A percentile compares a stretch with the other conserved stretches of the same genome.
phyloP scores from a whole-genome alignment of 1,284 basidiomycete genomes.

The Ustilago crameri region DNA sequence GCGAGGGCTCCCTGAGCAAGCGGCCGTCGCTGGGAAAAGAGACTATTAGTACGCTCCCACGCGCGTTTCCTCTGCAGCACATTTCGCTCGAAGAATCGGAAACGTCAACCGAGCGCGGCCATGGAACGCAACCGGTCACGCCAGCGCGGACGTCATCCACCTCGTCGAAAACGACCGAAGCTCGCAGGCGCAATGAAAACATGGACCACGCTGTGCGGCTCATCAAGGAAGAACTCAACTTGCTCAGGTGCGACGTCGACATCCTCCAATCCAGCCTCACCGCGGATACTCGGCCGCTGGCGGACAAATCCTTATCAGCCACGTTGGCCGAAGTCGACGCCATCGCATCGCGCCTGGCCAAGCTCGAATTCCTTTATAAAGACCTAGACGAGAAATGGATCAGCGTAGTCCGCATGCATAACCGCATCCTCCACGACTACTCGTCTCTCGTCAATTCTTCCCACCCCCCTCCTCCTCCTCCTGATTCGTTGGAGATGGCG shows the following conservation, averaged over 20 bases:
- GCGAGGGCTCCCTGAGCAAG: conserved; percentile 23
- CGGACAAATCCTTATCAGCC: too few relatives aligned
- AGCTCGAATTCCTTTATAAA: conserved; percentile 19
- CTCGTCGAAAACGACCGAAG: conserved; percentile 33
- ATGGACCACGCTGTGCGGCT: conserved; percentile 33
- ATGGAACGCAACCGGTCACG: conserved; percentile 16
- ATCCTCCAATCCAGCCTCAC: conserved; percentile 25
- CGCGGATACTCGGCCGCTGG: too few relatives aligned
- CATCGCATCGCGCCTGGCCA: conserved; percentile 19
- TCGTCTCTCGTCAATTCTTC: conserved; percentile 8
- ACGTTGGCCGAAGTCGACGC: conserved; percentile 20
- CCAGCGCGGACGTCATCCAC: conserved; percentile 39
- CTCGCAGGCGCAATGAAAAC: conserved; percentile 30
- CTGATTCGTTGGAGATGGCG: conserved; percentile 18
- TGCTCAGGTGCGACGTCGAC: conserved; percentile 32
- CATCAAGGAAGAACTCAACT: conserved; percentile 40
- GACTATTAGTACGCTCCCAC: conserved; percentile 7
- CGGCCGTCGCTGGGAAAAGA: conserved; percentile 26
- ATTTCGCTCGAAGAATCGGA: conserved; percentile 30
- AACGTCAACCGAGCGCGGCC: conserved; percentile 33
- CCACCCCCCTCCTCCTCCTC: too few relatives aligned
- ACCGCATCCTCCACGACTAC: conserved; percentile 37
- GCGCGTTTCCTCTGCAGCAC: conserved; percentile 8
- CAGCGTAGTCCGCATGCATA: conserved; percentile 39
- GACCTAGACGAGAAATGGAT: conserved; percentile 38